Percentiles rank a stretch among this genome's conserved stretches.
These are phyloP conservation scores for Solanum ossicruentum DNA, from an alignment of 257 asterid species.

Conservation along the genomic window DNA sequence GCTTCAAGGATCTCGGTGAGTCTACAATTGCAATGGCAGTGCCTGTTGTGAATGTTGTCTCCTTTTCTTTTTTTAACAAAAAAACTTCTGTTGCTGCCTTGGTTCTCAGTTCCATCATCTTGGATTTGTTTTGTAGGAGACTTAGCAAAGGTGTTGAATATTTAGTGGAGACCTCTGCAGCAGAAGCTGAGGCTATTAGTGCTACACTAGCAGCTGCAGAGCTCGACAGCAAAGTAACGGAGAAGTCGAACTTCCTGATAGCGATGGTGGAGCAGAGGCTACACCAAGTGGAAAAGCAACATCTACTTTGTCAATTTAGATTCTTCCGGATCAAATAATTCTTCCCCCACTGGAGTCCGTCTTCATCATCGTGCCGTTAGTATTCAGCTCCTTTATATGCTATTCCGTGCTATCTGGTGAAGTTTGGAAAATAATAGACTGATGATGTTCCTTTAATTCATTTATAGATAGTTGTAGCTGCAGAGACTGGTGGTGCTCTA, in stretches of 20 bases:
- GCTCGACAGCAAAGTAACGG: slow-evolving; percentile 87
- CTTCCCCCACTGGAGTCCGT: slow-evolving; percentile 83
- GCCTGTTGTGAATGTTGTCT: background rate
- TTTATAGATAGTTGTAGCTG: slow-evolving; percentile 90
- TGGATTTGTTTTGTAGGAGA: slow-evolving; percentile 30
- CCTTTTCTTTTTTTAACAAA: background rate
- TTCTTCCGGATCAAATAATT: slow-evolving; percentile 47
- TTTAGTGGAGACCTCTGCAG: slow-evolving; percentile 98
- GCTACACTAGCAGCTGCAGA: slow-evolving; percentile 98
- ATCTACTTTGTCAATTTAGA: slow-evolving; percentile 67
- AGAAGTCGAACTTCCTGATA: slow-evolving; percentile 85
- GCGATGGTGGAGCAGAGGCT: slow-evolving; percentile 95
- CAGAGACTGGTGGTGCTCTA: slow-evolving; percentile 94
- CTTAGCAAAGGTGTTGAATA: slow-evolving; percentile 88
- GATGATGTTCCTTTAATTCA: slow-evolving; percentile 3
- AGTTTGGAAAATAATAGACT: background rate
- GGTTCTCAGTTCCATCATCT: background rate
- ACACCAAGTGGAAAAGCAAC: slow-evolving; percentile 89
- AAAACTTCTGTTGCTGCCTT: background rate
- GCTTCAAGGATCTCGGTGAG: slow-evolving; percentile 79
- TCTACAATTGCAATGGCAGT: background rate
- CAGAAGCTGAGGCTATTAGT: slow-evolving; percentile 98
- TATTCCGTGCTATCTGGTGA: background rate
- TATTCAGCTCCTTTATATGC: slow-evolving; percentile 14
- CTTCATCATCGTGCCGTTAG: slow-evolving; percentile 99